Evolutionary conservation across 352 stramenopile species (phyloP), one percentile per base, ranked within the genome.

Genomic region (Thalassiosira livingstoniorum): DNA sequence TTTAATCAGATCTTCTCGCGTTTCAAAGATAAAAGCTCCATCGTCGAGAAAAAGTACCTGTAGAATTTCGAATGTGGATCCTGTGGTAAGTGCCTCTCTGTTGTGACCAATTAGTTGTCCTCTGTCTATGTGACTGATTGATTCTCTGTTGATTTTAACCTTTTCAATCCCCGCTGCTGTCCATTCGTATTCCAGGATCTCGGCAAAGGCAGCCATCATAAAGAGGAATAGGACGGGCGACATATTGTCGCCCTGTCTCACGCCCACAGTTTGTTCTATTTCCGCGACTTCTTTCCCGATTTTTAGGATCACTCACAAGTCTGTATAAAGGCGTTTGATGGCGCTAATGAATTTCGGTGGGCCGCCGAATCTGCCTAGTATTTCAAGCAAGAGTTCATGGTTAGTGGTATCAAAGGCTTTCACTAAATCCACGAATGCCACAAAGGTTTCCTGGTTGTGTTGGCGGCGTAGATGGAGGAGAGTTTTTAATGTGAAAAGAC

Each of bases 361-460:
- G 1, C 45, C 55, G n/a, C 72, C 66, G 32, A 62, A 76, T n/a
- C 65, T 75, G n/a, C 39, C 21, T 15, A 80, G 54, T 18, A 86
- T 70, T 2, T 78, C 25, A 23, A 69, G 27, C 3, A 87, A 13
- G 0, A 87, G 54, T 27, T 51, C 37, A 47, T 85, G 77, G 29
- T 83, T 73, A 10, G 68, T 57, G 37, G 82, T 88, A 54, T 88
- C 82, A 54, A 67, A 85, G 4, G 77, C 76, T 75, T 88, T 88
- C 1, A 87, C 80, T 21, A 87, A 65, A 32, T 87, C 76, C 5
- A 73, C 57, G 70, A 87, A 87, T 0, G 18, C 57, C 7, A 75
- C 67, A 27, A 69, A 72, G 2, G 74, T 72, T 25, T 15, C 25
- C 0, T 77, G 42, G 58, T 80, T 73, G 62, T 85, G 72, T 25